Evolutionary conservation across 306 rosid genomes (phyloP).

Genomic region (Lathyrus tuberosus): DNA sequence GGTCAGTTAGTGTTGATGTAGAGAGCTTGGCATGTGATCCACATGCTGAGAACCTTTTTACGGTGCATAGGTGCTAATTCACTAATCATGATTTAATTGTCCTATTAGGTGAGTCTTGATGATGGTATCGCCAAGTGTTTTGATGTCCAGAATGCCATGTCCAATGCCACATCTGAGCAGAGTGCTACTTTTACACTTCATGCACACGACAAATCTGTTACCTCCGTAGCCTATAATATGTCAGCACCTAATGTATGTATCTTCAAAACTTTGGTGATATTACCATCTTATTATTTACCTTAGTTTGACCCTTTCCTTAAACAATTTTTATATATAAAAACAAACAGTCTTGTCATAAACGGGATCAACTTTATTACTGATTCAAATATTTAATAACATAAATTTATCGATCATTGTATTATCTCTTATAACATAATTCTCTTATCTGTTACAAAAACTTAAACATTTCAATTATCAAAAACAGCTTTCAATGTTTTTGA

Average conservation of each 20-base stretch:
- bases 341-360: too few species aligned
- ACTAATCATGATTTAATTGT: conserved; percentile 32
- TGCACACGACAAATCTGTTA: conserved; percentile 85
- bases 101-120: conserved; percentile 84
- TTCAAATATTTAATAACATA: too few species aligned
- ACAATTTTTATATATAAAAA: too few species aligned
- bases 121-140: conserved; percentile 82
- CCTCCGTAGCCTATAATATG: conserved; percentile 73
- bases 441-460: too few species aligned
- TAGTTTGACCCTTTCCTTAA: conserved; percentile 33
- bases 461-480: too few species aligned
- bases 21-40: conserved; percentile 99
- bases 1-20: conserved; percentile 80
- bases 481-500: too few species aligned
- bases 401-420: too few species aligned
- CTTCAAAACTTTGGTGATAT: conserved; percentile 23
- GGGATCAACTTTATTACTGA: too few species aligned
- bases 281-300: conserved; percentile 31
- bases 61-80: conserved; percentile 49
- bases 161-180: conserved; percentile 53
- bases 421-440: too few species aligned
- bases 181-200: conserved; percentile 80
- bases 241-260: conserved; percentile 71
- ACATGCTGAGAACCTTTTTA: conserved; percentile 74
- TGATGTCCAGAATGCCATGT: conserved; percentile 80